Conservation (phyloP, 306 rosid species). For the Cicer bijugum region DNA sequence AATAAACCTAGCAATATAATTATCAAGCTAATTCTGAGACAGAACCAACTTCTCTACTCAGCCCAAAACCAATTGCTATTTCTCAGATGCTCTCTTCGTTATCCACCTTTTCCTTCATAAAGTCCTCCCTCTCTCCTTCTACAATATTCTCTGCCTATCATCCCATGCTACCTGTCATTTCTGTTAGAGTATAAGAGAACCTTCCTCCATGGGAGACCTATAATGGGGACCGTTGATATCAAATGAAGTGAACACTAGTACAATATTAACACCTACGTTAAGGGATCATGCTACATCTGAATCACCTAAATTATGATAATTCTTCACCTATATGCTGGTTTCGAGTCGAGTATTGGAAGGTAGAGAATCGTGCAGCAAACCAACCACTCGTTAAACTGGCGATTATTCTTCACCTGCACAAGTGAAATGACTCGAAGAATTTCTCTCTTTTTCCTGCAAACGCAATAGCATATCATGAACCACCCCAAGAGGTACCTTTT, state of each 20-base stretch:
- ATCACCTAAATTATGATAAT: neutral
- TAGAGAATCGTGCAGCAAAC: no score
- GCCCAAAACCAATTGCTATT: neutral
- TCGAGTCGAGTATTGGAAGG: no score
- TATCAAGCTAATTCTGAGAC: neutral
- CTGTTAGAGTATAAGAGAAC: neutral
- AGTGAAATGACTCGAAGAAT: neutral
- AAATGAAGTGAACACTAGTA: neutral
- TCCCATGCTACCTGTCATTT: neutral
- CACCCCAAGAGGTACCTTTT: neutral
- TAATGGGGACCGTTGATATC: no score
- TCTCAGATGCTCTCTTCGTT: neutral
- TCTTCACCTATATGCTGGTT: neutral
- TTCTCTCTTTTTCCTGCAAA: neutral
- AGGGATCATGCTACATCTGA: slow-evolving; percentile 3
- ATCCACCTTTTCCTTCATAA: neutral
- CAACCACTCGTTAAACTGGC: no score
- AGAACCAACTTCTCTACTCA: neutral
- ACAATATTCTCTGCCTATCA: neutral
- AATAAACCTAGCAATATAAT: neutral
- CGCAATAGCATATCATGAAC: slow-evolving; percentile 1
- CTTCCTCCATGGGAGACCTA: neutral
- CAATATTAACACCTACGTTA: neutral
- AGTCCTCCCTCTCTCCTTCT: neutral
- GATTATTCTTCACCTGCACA: neutral